phyloP scores from a whole-genome alignment of 495 filamentous ascomycete species.

The Podospora pseudoanserina region DNA sequence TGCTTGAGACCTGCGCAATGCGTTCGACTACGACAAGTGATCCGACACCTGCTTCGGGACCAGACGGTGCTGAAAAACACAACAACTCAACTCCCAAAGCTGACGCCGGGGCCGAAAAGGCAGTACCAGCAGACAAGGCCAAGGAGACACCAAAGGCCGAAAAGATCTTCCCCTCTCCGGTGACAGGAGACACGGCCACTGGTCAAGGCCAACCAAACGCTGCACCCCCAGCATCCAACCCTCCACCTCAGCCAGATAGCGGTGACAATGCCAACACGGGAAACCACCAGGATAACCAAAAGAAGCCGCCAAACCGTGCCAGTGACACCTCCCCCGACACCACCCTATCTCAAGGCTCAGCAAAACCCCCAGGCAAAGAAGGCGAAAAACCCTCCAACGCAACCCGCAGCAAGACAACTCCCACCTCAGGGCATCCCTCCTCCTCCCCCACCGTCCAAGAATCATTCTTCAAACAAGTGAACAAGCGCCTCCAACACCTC shows the following conservation, averaged over 20 bases:
- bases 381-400: conserved; percentile 6
- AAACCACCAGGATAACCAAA: conserved; percentile 9
- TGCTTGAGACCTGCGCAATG: conserved; percentile 22
- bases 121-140: conserved; percentile 8
- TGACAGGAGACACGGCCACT: conserved; percentile 9
- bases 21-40: conserved; percentile 29
- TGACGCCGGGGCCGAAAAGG: conserved; percentile 11
- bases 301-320: conserved; percentile 11
- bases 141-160: conserved; percentile 12
- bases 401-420: conserved; percentile 42
- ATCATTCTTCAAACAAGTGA: conserved; percentile 94
- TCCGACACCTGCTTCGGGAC: conserved; percentile 22
- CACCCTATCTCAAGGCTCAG: conserved; percentile 6
- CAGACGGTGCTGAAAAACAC: conserved; percentile 5
- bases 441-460: conserved; percentile 86
- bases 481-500: conserved; percentile 84
- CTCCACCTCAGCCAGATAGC: conserved; percentile 3
- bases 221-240: conserved; percentile 7
- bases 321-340: conserved; percentile 9
- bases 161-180: conserved; percentile 7
- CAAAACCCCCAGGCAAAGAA: neutral
- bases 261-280: conserved; percentile 13
- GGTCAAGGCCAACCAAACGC: conserved; percentile 14
- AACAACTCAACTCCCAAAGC: conserved; percentile 7
- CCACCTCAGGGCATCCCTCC: conserved; percentile 49